A percentile compares a stretch with the other conserved stretches of the same genome.
These are phyloP conservation scores for Phytophthora pisi DNA, from an alignment of 352 stramenopile genomes.

Conservation along the genomic window DNA sequence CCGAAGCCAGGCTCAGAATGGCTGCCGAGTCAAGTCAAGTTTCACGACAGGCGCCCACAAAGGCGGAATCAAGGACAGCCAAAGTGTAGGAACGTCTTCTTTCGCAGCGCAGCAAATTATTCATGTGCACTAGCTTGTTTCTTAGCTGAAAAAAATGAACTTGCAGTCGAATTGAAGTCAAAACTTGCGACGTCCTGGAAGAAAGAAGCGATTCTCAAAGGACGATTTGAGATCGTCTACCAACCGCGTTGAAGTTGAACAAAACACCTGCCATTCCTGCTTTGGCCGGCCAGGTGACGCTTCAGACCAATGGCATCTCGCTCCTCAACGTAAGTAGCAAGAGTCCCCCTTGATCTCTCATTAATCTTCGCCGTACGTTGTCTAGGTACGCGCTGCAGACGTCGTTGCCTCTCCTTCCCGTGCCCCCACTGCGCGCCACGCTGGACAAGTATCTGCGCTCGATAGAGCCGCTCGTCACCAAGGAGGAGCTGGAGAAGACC, in stretches of 20 bases:
- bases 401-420: slow-evolving; percentile 72
- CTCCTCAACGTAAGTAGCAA: slow-evolving; percentile 15
- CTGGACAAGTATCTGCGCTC: slow-evolving; percentile 81
- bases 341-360: background rate
- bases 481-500: slow-evolving; percentile 49
- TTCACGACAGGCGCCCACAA: background rate
- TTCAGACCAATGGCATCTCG: slow-evolving; percentile 6
- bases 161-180: slow-evolving; percentile 10
- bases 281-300: slow-evolving; percentile 14
- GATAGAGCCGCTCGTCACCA: slow-evolving; percentile 65
- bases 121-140: slow-evolving; percentile 11
- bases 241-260: background rate
- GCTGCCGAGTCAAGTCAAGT: background rate
- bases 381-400: slow-evolving; percentile 57
- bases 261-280: slow-evolving; percentile 5
- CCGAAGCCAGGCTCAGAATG: background rate
- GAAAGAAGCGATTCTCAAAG: background rate
- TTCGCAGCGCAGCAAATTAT: slow-evolving; percentile 5
- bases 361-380: background rate
- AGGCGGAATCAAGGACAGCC: background rate
- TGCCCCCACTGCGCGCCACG: slow-evolving; percentile 87
- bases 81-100: background rate
- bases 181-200: background rate
- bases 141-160: slow-evolving; percentile 10
- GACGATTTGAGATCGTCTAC: background rate